These are phyloP conservation scores for Sugiyamaella pinicola DNA, from an alignment of 1,139 yeast species.

Conservation along the genomic window DNA sequence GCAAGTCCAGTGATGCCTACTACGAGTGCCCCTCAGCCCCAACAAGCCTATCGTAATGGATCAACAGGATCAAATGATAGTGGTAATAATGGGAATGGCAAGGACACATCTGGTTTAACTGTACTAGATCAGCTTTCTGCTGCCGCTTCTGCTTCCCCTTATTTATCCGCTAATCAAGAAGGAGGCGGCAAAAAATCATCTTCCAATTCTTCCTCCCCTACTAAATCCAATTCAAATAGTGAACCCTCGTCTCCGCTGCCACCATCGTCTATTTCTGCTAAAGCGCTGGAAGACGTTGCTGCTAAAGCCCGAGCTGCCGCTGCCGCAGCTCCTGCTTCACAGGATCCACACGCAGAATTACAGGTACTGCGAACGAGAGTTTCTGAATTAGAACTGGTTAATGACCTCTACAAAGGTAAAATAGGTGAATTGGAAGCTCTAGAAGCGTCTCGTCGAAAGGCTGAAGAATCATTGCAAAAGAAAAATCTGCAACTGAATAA, in stretches of 20 bases:
- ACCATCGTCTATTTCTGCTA: constrained; percentile 37
- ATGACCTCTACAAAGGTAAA: constrained; percentile 79
- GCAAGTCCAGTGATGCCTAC: constrained; percentile 28
- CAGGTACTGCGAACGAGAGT: constrained; percentile 63
- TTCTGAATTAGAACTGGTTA: constrained; percentile 86
- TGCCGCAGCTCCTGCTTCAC: constrained; percentile 33
- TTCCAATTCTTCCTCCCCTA: constrained; percentile 34
- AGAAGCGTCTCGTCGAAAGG: constrained; percentile 29
- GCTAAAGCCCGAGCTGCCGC: constrained; percentile 34
- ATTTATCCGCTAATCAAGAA: constrained; percentile 31
- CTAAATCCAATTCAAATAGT: constrained; percentile 8
- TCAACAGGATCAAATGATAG: constrained; percentile 7
- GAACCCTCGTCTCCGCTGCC: constrained; percentile 12
- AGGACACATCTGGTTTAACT: constrained; percentile 14
- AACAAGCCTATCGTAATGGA: constrained; percentile 12
- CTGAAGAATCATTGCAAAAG: constrained; percentile 27
- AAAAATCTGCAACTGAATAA: constrained; percentile 22
- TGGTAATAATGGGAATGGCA: constrained; percentile 3
- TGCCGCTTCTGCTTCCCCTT: constrained; percentile 35
- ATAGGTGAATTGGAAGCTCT: constrained; percentile 70
- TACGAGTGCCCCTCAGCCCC: constrained; percentile 4
- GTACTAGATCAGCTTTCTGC: constrained; percentile 34
- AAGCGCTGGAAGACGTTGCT: constrained; percentile 22
- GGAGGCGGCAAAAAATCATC: constrained; percentile 12
- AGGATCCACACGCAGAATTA: constrained; percentile 34